These are phyloP conservation scores for Ceratocystis destructans DNA, from an alignment of 2,329 filamentous ascomycete species.

Conservation along the genomic window DNA sequence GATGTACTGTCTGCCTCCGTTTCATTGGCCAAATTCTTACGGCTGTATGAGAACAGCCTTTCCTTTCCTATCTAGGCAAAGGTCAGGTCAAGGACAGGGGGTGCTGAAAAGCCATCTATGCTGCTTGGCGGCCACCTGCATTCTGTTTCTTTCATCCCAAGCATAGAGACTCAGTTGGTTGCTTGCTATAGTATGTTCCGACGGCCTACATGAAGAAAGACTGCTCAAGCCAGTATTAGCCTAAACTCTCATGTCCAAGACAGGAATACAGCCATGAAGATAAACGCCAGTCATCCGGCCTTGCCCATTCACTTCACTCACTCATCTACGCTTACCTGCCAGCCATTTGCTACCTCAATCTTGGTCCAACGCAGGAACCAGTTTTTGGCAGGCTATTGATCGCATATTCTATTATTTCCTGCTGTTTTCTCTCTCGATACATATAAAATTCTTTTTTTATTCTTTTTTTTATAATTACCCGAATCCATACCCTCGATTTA, in stretches of 20 bases:
- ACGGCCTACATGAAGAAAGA: no score
- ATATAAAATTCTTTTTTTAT: not conserved
- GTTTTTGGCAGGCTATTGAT: not conserved
- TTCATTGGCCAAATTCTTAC: not conserved
- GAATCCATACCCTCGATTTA: no score
- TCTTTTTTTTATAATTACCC: not conserved
- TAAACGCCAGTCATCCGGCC: not conserved
- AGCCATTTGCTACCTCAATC: not conserved
- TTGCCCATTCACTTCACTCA: no score
- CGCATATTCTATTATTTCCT: not conserved
- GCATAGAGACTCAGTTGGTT: no score
- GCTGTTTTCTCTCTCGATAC: not conserved
- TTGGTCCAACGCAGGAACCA: conserved; percentile 1
- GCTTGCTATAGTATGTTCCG: no score
- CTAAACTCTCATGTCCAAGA: no score
- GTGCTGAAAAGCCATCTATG: not conserved
- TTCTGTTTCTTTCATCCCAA: not conserved
- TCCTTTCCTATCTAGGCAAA: not conserved
- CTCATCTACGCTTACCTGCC: not conserved
- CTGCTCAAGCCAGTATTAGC: no score
- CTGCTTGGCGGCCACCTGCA: no score
- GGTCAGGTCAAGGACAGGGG: not conserved
- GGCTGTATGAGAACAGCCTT: not conserved
- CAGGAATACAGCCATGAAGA: not conserved
- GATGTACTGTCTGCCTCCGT: not conserved